Conservation (phyloP, 2,329 filamentous ascomycete genomes). For the Pseudohalonectria lignicola region DNA sequence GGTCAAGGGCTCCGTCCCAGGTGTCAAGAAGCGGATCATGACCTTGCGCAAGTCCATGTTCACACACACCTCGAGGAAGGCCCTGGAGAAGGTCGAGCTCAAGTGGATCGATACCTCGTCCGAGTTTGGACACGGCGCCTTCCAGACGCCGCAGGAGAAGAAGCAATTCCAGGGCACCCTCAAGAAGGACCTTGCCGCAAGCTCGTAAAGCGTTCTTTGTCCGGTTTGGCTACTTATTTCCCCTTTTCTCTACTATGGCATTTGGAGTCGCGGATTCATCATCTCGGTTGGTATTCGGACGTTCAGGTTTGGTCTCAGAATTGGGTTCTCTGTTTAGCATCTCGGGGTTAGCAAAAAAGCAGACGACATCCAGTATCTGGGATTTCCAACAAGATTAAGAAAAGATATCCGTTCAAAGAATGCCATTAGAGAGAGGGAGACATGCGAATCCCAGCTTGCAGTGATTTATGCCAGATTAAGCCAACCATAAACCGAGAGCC, state of each 20-base stretch:
- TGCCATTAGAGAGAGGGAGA: background rate
- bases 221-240: slow-evolving; percentile 4
- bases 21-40: slow-evolving; percentile 99
- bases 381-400: no score
- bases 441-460: no score
- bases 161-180: slow-evolving; percentile 92
- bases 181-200: slow-evolving; percentile 81
- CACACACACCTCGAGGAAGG: slow-evolving; percentile 87
- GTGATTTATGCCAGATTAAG: no score
- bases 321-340: slow-evolving; percentile 1
- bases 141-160: slow-evolving; percentile 98
- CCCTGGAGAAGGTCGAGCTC: slow-evolving; percentile 98
- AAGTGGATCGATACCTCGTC: slow-evolving; percentile 99
- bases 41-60: slow-evolving; percentile 99
- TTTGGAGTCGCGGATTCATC: slow-evolving; percentile 4
- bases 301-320: slow-evolving; percentile 4
- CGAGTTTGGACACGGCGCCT: slow-evolving; percentile 99
- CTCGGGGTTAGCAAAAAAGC: slow-evolving; percentile 2
- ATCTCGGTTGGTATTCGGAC: slow-evolving; percentile 4
- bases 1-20: slow-evolving; percentile 94
- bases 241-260: slow-evolving; percentile 15
- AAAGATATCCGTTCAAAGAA: background rate
- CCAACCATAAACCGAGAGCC: no score
- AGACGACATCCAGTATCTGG: slow-evolving; percentile 1
- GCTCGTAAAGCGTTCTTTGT: slow-evolving; percentile 20